Conservation (phyloP, 805 yeast species). For the Starmerella tilneyi region DNA sequence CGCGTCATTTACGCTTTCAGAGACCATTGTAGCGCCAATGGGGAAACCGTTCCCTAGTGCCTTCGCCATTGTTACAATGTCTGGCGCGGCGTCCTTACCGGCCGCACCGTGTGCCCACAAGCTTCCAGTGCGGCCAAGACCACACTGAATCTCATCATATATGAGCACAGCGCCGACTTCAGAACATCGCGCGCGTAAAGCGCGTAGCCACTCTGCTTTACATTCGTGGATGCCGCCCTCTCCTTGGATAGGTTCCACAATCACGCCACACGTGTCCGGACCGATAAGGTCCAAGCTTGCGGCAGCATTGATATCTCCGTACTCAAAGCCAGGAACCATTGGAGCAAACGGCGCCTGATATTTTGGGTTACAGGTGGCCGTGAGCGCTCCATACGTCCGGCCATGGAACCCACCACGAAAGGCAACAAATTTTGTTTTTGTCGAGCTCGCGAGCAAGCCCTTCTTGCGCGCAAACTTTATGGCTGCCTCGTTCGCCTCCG, state of each 20-base stretch:
- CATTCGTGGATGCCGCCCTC: conserved; percentile 88
- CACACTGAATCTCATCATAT: conserved; percentile 95
- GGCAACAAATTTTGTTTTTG: conserved; percentile 69
- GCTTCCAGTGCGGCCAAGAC: conserved; percentile 83
- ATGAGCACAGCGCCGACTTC: conserved; percentile 66
- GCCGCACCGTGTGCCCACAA: conserved; percentile 83
- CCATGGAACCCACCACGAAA: conserved; percentile 91
- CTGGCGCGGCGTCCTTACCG: conserved; percentile 81
- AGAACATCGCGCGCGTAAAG: conserved; percentile 56
- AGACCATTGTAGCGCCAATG: conserved; percentile 83
- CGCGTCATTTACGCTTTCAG: conserved; percentile 61
- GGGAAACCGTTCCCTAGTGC: conserved; percentile 97
- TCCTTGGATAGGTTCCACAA: conserved; percentile 95
- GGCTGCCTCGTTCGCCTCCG: conserved; percentile 76
- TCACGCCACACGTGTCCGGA: conserved; percentile 75
- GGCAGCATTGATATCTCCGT: conserved; percentile 53
- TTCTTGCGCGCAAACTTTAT: conserved; percentile 69
- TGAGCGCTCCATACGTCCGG: conserved; percentile 83
- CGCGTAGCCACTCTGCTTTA: conserved; percentile 50
- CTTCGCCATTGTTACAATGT: conserved; percentile 86
- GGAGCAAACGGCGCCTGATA: conserved; percentile 89
- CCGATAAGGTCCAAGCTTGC: conserved; percentile 50
- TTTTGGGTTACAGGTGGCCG: conserved; percentile 86
- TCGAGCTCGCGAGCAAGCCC: conserved; percentile 40
- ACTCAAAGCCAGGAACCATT: conserved; percentile 75